A percentile compares a stretch with the other conserved stretches of the same genome.
phyloP scores from a whole-genome alignment of 2,329 filamentous ascomycete genomes.

The Pseudogymnoascus pannorum region DNA sequence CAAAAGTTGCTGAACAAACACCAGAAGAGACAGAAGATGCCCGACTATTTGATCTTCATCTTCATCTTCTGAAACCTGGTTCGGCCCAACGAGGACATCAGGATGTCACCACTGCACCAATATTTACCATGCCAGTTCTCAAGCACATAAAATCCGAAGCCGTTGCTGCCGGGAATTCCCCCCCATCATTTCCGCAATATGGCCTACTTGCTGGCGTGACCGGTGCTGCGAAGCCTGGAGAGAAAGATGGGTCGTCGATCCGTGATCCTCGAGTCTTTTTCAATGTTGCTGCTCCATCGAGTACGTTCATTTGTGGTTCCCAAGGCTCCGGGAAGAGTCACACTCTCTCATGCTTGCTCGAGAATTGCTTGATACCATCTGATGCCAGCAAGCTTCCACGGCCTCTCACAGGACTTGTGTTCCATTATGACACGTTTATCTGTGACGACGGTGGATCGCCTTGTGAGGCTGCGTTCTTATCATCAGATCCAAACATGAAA shows the following conservation, averaged over 20 bases:
- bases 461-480: conserved; percentile 51
- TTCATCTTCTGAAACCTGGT: neutral
- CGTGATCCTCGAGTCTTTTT: conserved; percentile 33
- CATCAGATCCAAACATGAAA: conserved; percentile 36
- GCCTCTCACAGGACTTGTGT: conserved; percentile 46
- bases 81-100: neutral
- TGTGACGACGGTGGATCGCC: conserved; percentile 25
- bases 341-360: conserved; percentile 50
- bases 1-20: neutral
- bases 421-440: conserved; percentile 47
- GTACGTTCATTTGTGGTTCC: conserved; percentile 54
- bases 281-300: conserved; percentile 50
- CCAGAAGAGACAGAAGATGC: neutral
- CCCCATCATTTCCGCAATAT: conserved; percentile 20
- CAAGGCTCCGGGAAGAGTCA: conserved; percentile 58
- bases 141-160: conserved; percentile 10
- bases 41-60: neutral
- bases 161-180: neutral
- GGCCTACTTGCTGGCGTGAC: conserved; percentile 21
- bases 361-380: conserved; percentile 34
- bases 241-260: neutral
- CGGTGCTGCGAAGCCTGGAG: neutral
- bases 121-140: conserved; percentile 20
- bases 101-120: conserved; percentile 13
- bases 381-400: conserved; percentile 36